Percentiles rank a stretch among this genome's conserved stretches.
Conservation (phyloP, 306 rosid species). For the Fragaria iinumae region DNA sequence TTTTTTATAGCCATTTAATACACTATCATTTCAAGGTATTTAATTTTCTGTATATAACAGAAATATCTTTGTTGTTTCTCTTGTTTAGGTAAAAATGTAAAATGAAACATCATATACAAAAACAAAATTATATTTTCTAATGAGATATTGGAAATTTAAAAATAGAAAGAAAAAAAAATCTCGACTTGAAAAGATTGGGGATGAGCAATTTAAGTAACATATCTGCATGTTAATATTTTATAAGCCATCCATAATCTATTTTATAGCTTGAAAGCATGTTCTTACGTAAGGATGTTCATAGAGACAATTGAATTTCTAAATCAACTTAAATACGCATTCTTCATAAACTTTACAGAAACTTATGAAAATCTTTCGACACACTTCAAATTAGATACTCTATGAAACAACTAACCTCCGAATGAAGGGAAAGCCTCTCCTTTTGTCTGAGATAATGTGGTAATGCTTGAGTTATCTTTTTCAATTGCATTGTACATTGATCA, state of each 20-base stretch:
- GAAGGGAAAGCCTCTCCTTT: constrained; percentile 83
- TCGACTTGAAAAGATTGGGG: not conserved
- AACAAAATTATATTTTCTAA: not conserved
- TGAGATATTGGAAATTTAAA: not conserved
- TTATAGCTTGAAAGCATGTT: not conserved
- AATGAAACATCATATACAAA: not conserved
- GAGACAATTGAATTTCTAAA: not conserved
- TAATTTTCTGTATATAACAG: not conserved
- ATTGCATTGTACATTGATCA: constrained; percentile 78
- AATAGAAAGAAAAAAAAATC: not conserved
- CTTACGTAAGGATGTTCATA: not conserved
- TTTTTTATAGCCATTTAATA: not conserved
- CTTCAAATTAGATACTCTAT: not conserved
- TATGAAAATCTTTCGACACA: not conserved
- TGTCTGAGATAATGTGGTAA: constrained; percentile 94
- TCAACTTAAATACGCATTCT: not conserved
- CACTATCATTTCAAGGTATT: not conserved
- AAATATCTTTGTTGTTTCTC: not conserved
- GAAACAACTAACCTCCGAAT: constrained; percentile 69
- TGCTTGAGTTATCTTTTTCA: constrained; percentile 94
- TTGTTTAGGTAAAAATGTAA: not conserved
- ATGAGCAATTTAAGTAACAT: not conserved
- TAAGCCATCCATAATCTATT: not conserved
- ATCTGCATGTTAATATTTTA: not conserved
- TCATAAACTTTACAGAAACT: not conserved